Evolutionary conservation across 805 yeast species (phyloP).

Genomic region (Candida dendrica): DNA sequence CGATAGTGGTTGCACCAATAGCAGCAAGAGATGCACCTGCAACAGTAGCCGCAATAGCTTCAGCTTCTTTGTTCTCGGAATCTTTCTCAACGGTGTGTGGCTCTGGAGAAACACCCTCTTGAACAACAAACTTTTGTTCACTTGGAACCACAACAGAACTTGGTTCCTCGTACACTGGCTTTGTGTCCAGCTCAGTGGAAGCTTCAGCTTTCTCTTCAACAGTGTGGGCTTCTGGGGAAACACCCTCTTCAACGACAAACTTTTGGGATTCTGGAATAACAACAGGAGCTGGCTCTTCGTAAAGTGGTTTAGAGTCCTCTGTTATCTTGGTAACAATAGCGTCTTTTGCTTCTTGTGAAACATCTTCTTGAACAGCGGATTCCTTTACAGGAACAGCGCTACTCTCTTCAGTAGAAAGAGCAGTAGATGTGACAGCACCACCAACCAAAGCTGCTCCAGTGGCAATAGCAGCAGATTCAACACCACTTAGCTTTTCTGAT

Average conservation of each 20-base stretch:
- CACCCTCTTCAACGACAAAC: slow-evolving; percentile 3
- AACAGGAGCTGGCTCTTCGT: slow-evolving; percentile 6
- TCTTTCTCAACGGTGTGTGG: not conserved
- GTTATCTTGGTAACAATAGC: not conserved
- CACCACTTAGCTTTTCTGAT: no score
- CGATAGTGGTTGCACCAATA: no score
- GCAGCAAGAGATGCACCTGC: not conserved
- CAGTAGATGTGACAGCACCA: no score
- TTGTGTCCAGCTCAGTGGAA: no score
- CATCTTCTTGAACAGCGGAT: slow-evolving; percentile 8
- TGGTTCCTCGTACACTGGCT: slow-evolving; percentile 4
- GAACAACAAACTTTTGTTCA: slow-evolving; percentile 6
- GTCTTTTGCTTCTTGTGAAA: slow-evolving; percentile 5
- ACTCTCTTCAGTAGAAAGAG: no score
- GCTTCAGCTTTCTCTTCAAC: not conserved
- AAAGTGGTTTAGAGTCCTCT: not conserved
- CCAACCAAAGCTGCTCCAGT: no score
- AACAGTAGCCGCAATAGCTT: not conserved
- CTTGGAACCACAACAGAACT: slow-evolving; percentile 5
- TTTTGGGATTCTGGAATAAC: slow-evolving; percentile 7
- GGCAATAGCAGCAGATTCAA: no score
- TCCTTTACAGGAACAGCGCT: no score
- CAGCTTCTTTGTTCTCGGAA: not conserved
- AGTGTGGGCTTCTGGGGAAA: slow-evolving; percentile 6
- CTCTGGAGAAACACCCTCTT: not conserved